Conservation (phyloP, 192 early-diverging fungal species). For the Phlyctochytrium arcticum region DNA sequence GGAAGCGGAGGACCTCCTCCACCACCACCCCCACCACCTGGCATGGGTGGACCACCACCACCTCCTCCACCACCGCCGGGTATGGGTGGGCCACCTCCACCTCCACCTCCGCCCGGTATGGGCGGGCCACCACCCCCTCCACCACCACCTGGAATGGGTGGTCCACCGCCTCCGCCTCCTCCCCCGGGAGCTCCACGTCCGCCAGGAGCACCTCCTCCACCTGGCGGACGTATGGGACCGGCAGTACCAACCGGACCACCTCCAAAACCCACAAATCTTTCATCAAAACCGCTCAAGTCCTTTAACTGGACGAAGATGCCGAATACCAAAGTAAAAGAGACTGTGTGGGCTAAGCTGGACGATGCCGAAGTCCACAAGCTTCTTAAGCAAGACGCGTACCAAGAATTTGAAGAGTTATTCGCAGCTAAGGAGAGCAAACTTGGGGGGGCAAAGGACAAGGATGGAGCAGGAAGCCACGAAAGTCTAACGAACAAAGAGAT, state of each 20-base stretch:
- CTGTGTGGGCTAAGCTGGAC: constrained; percentile 43
- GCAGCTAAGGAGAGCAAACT: constrained; percentile 37
- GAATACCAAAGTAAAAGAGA: constrained; percentile 41
- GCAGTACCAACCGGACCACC: constrained; percentile 15
- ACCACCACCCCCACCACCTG: constrained; percentile 30
- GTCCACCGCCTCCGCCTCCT: constrained; percentile 27
- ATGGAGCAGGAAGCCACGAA: constrained; percentile 17
- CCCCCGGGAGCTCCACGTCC: constrained; percentile 30
- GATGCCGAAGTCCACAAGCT: constrained; percentile 38
- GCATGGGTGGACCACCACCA: constrained; percentile 17
- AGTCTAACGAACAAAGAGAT: constrained; percentile 32
- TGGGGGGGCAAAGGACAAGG: not conserved
- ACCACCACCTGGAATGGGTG: constrained; percentile 14
- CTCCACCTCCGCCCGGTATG: constrained; percentile 36
- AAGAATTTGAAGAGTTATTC: constrained; percentile 51
- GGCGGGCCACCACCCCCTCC: constrained; percentile 33
- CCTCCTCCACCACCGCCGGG: constrained; percentile 20
- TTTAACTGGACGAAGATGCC: constrained; percentile 59
- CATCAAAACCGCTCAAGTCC: constrained; percentile 49
- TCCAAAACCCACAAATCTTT: constrained; percentile 40
- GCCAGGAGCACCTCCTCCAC: constrained; percentile 32
- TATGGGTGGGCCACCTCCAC: constrained; percentile 31
- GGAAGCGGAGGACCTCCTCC: constrained; percentile 9
- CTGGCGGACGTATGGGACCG: not conserved
- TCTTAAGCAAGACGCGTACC: constrained; percentile 30